Evolutionary conservation across 2,329 filamentous ascomycete species (phyloP), one percentile per base, ranked within the genome.

Genomic region (Colletotrichum orchidophilum): DNA sequence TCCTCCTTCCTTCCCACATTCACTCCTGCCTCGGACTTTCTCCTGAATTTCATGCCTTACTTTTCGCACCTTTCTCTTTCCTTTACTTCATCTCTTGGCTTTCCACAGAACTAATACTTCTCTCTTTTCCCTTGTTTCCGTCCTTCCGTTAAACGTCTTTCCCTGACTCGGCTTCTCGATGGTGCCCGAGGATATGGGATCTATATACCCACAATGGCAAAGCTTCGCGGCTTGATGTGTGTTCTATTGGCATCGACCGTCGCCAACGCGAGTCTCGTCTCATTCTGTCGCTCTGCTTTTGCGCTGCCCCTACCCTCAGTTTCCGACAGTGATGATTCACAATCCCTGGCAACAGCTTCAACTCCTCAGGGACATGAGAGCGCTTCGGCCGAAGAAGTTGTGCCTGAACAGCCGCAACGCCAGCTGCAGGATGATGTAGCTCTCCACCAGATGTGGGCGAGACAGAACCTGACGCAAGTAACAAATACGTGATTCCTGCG

Each of bases 391-490:
- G n/a, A 42, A 18, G 33, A 31, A 29, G 3, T 33, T 26, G 6
- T 24, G 21, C 11, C 9, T 1, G 5, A 54, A 27, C 24, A 24
- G 8, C 11, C 18, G 11, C 11, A 21, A 0, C 24, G 31, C 18
- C 33, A 15, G 18, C 15, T 11, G 24, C 31, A 63, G 21, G 35
- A 66, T 50, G 63, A 35, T n/a, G 46, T 54, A 5, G 24, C n/a
- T n/a, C 21, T 57, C 6, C n/a, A 54, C 31, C 54, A 53, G 18
- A 5, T 46, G 5, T 61, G 50, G 35, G 24, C 63, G 18, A 53
- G 57, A 6, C 68, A 58, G 21, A 66, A 67, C 15, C 35, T 53
- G 15, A 27, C 31, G 70, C 9, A 62, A 50, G 66, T 59, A 24
- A 24, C 18, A 13, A 18, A 5, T 31, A 39, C 6, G n/a, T 21